Percentiles rank a stretch among this genome's conserved stretches.
These are phyloP conservation scores for Tulasnella sp. DNA, from an alignment of 768 basidiomycete species.

Conservation along the genomic window DNA sequence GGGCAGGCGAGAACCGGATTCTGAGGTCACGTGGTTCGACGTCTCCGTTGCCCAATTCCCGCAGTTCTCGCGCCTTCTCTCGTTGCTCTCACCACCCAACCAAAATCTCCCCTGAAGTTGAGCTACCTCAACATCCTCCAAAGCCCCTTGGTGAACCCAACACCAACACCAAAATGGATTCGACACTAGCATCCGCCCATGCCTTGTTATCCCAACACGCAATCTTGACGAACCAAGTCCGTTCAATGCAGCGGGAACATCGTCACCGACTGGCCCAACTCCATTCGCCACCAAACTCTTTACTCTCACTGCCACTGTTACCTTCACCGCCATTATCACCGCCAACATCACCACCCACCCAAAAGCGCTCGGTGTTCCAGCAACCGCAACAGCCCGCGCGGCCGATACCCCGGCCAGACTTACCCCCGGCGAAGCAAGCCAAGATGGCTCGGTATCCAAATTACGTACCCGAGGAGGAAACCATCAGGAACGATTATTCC, in stretches of 20 bases:
- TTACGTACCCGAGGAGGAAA: constrained; percentile 92
- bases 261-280: constrained; percentile 13
- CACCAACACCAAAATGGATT: neutral
- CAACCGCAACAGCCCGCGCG: neutral
- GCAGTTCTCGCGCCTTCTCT: no score
- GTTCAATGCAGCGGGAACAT: constrained; percentile 20
- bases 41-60: no score
- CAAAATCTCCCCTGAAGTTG: neutral
- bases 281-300: constrained; percentile 13
- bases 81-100: neutral
- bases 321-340: constrained; percentile 18
- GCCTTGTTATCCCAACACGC: constrained; percentile 22
- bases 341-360: constrained; percentile 7
- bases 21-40: no score
- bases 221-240: constrained; percentile 7
- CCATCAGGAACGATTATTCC: constrained; percentile 92
- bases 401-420: constrained; percentile 36
- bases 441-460: constrained; percentile 67
- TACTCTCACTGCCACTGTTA: constrained; percentile 10
- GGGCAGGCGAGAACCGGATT: no score
- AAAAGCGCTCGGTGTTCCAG: neutral
- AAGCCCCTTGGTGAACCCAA: neutral
- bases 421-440: constrained; percentile 70
- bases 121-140: neutral
- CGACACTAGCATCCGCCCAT: constrained; percentile 10